Conservation (phyloP, 306 rosid genomes). For the Glycine latifolia region DNA sequence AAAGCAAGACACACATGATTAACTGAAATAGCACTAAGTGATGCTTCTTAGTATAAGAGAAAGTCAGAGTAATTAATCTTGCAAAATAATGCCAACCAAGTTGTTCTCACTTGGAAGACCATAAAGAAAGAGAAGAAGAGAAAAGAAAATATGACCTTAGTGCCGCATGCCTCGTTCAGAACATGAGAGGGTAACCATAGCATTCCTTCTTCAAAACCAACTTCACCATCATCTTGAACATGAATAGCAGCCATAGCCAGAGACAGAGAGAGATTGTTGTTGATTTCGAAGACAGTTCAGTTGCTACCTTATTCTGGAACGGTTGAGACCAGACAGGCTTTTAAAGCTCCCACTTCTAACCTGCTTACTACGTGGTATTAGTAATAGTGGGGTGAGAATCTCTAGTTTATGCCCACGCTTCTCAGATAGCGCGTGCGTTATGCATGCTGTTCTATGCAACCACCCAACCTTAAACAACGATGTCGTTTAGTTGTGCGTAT, state of each 20-base stretch:
- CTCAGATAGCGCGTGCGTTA: neutral
- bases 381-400: neutral
- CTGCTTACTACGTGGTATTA: slow-evolving; percentile 35
- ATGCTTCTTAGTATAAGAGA: too few relatives aligned
- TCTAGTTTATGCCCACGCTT: neutral
- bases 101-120: neutral
- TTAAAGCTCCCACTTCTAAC: slow-evolving; percentile 51
- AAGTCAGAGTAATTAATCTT: too few relatives aligned
- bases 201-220: slow-evolving; percentile 70
- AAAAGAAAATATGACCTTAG: slow-evolving; percentile 48
- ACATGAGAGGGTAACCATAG: slow-evolving; percentile 68
- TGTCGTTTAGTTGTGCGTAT: slow-evolving; percentile 30
- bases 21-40: too few relatives aligned
- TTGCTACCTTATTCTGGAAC: slow-evolving; percentile 39
- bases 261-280: neutral
- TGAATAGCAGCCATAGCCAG: slow-evolving; percentile 51
- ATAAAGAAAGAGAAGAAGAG: neutral
- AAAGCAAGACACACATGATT: too few relatives aligned
- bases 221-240: slow-evolving; percentile 24
- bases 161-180: slow-evolving; percentile 54
- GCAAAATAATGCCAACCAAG: too few relatives aligned
- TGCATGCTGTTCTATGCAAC: neutral
- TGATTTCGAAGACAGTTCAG: slow-evolving; percentile 9
- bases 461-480: neutral
- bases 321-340: slow-evolving; percentile 44